Evolutionary conservation across 306 rosid genomes (phyloP), one percentile per base, ranked within the genome.

Genomic region (Sicyos baderoa): DNA sequence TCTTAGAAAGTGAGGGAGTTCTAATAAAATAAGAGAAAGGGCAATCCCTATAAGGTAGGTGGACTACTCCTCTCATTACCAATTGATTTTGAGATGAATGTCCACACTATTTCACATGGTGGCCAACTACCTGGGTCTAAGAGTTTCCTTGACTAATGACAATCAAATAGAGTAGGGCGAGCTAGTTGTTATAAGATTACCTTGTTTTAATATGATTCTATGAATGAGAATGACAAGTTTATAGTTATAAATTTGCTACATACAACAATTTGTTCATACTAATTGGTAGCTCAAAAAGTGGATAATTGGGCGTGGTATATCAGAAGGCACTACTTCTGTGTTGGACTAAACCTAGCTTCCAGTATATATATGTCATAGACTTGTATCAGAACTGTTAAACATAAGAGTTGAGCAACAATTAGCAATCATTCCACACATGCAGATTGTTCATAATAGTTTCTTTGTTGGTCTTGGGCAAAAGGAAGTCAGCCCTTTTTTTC

Each of bases 221-320:
- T 29, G 35, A 29, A 29, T 40, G n/a, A 9, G 27, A 62, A 9
- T 15, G 44, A 1, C 49, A 29, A 61, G 9, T 11, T 63, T 42
- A 17, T 44, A 6, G n/a, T 64, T 18, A 64, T 7, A 65, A 45
- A 45, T 45, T 65, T 15, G 18, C 29, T 40, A 6, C 37, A 45
- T 45, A 11, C 54, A 23, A 53, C 21, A 13, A 22, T 21, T 66
- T 18, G 9, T 66, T 21, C 54, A 13, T 66, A 19, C 54, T 65
- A 65, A 65, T 65, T 47, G 10, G 17, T 66, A 66, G 42, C 17
- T 13, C 19, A 14, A 9, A 42, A 63, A 63, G 70, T 63, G 52
- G 52, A 63, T 63, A 11, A 11, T 6, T 19, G 48, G 13, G 40
- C 9, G 9, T 40, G 52, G 17, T 63, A 5, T 63, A 63, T 63